Percentiles rank a stretch among this genome's conserved stretches.
phyloP scores from a whole-genome alignment of 208 protist species.

The Trypanosoma melophagium region DNA sequence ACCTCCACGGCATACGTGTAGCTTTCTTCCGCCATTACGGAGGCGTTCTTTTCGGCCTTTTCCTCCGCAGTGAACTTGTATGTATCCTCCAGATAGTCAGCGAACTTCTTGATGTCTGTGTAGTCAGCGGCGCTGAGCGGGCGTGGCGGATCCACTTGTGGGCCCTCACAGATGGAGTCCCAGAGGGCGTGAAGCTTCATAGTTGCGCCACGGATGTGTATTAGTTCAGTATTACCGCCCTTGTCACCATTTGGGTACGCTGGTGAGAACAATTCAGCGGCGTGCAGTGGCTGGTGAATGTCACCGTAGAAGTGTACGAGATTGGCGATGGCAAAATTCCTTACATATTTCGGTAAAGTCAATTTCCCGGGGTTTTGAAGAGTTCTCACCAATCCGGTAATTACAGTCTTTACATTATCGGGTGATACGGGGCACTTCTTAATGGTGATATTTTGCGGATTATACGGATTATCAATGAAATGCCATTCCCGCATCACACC shows the following conservation, averaged over 20 bases:
- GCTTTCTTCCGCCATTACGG: slow-evolving; percentile 59
- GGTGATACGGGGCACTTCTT: slow-evolving; percentile 17
- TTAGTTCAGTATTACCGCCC: slow-evolving; percentile 66
- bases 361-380: slow-evolving; percentile 11
- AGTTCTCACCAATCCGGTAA: slow-evolving; percentile 26
- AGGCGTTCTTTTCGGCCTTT: slow-evolving; percentile 22
- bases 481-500: slow-evolving; percentile 74
- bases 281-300: slow-evolving; percentile 85
- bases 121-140: slow-evolving; percentile 49
- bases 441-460: slow-evolving; percentile 47
- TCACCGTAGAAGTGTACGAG: slow-evolving; percentile 85
- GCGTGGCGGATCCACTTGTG: slow-evolving; percentile 22
- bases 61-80: slow-evolving; percentile 47
- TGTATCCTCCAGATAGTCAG: slow-evolving; percentile 55
- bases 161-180: slow-evolving; percentile 69
- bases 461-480: slow-evolving; percentile 67
- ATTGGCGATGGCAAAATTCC: slow-evolving; percentile 70
- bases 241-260: slow-evolving; percentile 58
- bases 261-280: slow-evolving; percentile 38
- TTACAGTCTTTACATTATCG: slow-evolving; percentile 38
- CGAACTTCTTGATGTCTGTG: slow-evolving; percentile 34
- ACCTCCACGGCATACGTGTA: slow-evolving; percentile 59
- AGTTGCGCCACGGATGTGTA: slow-evolving; percentile 30
- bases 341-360: slow-evolving; percentile 30
- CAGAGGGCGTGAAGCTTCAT: slow-evolving; percentile 79